Conservation (phyloP, 768 basidiomycete species). For the Mycena crocata region DNA sequence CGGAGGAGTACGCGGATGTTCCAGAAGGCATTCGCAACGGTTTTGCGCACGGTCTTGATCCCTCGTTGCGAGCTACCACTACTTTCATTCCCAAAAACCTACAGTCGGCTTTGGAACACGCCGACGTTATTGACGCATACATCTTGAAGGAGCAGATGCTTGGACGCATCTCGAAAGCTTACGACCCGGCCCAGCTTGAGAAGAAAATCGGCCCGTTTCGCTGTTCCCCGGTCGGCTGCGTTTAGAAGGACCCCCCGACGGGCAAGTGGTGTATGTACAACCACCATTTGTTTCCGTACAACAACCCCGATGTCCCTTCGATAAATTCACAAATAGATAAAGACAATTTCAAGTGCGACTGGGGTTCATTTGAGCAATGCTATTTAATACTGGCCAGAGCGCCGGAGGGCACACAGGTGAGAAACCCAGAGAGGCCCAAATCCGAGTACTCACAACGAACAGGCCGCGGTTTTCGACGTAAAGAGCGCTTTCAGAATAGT, state of each 20-base stretch:
- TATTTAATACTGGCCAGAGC: neutral
- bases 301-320: neutral
- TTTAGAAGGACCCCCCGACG: neutral
- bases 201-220: constrained; percentile 24
- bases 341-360: neutral
- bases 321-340: neutral
- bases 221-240: constrained; percentile 16
- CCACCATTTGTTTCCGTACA: neutral
- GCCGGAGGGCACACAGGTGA: neutral
- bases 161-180: neutral
- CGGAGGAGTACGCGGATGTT: neutral
- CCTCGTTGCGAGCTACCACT: neutral
- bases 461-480: constrained; percentile 27
- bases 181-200: neutral
- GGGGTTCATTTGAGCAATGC: neutral
- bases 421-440: neutral
- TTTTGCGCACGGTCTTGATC: neutral
- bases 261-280: neutral
- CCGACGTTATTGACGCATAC: neutral
- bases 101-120: neutral
- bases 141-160: neutral
- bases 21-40: neutral
- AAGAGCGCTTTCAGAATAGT: constrained; percentile 21
- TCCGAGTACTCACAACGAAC: neutral
- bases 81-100: neutral